These are phyloP conservation scores for Craspedostauros australis DNA, from an alignment of 108 stramenopile genomes.

Conservation along the genomic window DNA sequence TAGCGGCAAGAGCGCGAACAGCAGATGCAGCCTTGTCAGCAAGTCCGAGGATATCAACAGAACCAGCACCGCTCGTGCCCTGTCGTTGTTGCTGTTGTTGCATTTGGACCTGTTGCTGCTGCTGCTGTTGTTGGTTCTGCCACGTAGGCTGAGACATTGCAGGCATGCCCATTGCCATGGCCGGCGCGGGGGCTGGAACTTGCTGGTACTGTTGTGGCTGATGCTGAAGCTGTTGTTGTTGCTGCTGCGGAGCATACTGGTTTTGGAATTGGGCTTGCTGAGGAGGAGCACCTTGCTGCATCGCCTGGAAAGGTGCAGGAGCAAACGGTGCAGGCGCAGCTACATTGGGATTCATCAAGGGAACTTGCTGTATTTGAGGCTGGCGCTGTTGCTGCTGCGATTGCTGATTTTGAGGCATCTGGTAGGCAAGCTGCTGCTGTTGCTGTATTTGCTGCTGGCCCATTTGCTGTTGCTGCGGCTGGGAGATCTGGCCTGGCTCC, in stretches of 20 bases:
- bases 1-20: slow-evolving; percentile 37
- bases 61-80: too few species aligned
- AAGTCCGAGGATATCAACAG: slow-evolving; percentile 63
- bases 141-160: background rate
- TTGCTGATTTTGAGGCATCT: slow-evolving; percentile 12
- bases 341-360: background rate
- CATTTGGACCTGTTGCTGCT: background rate
- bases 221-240: slow-evolving; percentile 16
- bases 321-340: slow-evolving; percentile 1
- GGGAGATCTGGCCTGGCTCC: too few species aligned
- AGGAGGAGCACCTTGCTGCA: background rate
- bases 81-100: too few species aligned
- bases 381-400: slow-evolving; percentile 12
- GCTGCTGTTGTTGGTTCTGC: slow-evolving; percentile 1
- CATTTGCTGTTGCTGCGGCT: too few species aligned
- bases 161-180: too few species aligned
- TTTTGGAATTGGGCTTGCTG: slow-evolving; percentile 2
- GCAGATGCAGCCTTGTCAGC: slow-evolving; percentile 76
- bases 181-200: background rate
- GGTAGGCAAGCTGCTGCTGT: slow-evolving; percentile 3
- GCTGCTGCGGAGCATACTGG: slow-evolving; percentile 18
- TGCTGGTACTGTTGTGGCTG: slow-evolving; percentile 10
- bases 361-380: slow-evolving; percentile 4
- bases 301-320: slow-evolving; percentile 1
- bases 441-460: too few species aligned